Conservation (phyloP, 345 rosid genomes). For the Mangifera indica region DNA sequence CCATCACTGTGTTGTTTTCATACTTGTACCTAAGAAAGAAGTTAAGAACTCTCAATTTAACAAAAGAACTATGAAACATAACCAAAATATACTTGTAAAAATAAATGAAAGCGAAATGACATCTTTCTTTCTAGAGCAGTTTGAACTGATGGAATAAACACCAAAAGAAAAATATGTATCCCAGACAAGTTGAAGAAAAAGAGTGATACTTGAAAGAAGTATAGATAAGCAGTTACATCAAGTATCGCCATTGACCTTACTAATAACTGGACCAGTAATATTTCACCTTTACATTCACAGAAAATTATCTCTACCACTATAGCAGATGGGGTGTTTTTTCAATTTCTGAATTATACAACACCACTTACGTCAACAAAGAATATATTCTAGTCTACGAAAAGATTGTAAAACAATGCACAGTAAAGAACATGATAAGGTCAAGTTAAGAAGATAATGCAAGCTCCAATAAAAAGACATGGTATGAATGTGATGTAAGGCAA, state of each 20-base stretch:
- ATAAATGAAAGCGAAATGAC: too few species aligned
- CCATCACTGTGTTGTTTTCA: constrained; percentile 83
- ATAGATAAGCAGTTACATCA: not conserved
- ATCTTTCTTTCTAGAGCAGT: not conserved
- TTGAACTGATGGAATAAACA: not conserved
- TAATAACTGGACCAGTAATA: not conserved
- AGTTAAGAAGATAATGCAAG: not conserved
- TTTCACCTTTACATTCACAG: not conserved
- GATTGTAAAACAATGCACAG: not conserved
- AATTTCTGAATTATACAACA: not conserved
- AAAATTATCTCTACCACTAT: not conserved
- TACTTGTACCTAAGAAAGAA: constrained; percentile 64
- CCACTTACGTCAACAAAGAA: not conserved
- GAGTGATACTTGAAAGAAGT: not conserved
- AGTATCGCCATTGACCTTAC: not conserved
- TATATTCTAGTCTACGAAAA: not conserved
- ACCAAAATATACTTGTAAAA: not conserved
- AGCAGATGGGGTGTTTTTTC: not conserved
- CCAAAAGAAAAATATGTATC: not conserved
- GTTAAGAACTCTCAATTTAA: constrained; percentile 8
- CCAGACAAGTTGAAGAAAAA: not conserved
- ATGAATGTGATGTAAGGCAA: not conserved
- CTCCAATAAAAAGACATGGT: not conserved
- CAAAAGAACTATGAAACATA: not conserved
- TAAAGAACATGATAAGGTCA: not conserved